phyloP scores from a whole-genome alignment of 345 rosid genomes.

The Pistacia integerrima region DNA sequence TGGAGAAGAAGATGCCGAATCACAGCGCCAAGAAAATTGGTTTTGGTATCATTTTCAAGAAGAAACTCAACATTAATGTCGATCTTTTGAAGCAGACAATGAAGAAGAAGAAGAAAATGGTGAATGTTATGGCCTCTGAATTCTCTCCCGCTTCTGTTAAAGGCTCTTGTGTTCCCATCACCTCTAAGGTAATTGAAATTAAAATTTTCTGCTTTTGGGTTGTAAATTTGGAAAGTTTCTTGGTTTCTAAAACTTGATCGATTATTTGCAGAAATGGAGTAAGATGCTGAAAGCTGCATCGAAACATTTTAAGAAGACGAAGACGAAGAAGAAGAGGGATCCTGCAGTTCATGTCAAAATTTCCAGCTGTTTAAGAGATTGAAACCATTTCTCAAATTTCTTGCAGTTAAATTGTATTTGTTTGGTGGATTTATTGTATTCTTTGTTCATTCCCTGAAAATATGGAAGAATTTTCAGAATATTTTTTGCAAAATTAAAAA shows the following conservation, averaged over 20 bases:
- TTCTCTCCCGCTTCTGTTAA: slow-evolving; percentile 46
- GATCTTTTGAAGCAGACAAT: slow-evolving; percentile 13
- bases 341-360: slow-evolving; percentile 41
- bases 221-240: not conserved
- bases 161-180: slow-evolving; percentile 46
- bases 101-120: slow-evolving; percentile 29
- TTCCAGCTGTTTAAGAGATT: slow-evolving; percentile 39
- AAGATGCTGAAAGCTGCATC: slow-evolving; percentile 73
- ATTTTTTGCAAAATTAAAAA: too few relatives aligned
- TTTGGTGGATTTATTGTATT: not conserved
- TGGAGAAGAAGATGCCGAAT: slow-evolving; percentile 19
- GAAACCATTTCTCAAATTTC: not conserved
- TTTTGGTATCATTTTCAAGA: slow-evolving; percentile 22
- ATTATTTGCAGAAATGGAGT: slow-evolving; percentile 59
- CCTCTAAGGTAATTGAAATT: slow-evolving; percentile 41
- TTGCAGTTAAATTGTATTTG: not conserved
- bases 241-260: not conserved
- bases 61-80: slow-evolving; percentile 17
- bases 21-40: slow-evolving; percentile 19
- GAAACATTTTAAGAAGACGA: slow-evolving; percentile 77
- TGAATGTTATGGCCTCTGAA: slow-evolving; percentile 17
- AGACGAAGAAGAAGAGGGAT: slow-evolving; percentile 54
- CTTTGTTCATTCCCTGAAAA: too few relatives aligned
- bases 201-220: not conserved
- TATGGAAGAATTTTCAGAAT: not conserved